These are phyloP conservation scores for Sarocladium strictum DNA, from an alignment of 2,329 filamentous ascomycete species.

Conservation along the genomic window DNA sequence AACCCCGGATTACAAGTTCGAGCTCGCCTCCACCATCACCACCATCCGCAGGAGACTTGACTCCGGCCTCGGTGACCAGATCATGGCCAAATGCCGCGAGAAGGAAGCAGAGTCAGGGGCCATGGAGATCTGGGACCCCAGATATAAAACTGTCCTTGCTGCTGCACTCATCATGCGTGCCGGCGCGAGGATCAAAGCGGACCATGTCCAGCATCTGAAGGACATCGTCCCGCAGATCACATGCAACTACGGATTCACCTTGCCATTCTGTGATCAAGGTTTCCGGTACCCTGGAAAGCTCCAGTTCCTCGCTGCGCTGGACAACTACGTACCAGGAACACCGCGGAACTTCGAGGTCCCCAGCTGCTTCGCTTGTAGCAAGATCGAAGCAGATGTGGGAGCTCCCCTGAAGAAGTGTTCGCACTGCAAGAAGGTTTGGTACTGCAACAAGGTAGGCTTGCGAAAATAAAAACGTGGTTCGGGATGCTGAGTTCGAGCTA, in stretches of 20 bases:
- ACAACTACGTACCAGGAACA: neutral
- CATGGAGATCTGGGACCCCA: neutral
- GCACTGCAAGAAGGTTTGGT: neutral
- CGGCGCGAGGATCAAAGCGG: neutral
- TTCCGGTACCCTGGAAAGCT: neutral
- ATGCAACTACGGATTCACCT: neutral
- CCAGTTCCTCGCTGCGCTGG: neutral
- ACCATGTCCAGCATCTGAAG: neutral
- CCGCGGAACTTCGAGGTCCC: neutral
- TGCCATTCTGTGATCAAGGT: neutral
- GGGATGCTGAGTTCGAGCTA: too few species aligned
- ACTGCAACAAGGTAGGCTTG: neutral
- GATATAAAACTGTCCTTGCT: neutral
- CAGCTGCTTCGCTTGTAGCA: neutral
- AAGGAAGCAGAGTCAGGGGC: too few species aligned
- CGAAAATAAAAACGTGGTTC: too few species aligned
- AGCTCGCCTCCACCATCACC: neutral
- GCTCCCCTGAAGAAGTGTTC: neutral
- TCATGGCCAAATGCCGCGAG: neutral
- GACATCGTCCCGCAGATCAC: neutral
- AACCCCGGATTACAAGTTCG: too few species aligned
- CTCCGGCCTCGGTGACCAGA: neutral
- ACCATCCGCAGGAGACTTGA: neutral
- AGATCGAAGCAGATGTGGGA: neutral
- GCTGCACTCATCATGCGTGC: neutral